Base-by-base conservation (phyloP, 306 rosid species). In the Urtica urens region DNA sequence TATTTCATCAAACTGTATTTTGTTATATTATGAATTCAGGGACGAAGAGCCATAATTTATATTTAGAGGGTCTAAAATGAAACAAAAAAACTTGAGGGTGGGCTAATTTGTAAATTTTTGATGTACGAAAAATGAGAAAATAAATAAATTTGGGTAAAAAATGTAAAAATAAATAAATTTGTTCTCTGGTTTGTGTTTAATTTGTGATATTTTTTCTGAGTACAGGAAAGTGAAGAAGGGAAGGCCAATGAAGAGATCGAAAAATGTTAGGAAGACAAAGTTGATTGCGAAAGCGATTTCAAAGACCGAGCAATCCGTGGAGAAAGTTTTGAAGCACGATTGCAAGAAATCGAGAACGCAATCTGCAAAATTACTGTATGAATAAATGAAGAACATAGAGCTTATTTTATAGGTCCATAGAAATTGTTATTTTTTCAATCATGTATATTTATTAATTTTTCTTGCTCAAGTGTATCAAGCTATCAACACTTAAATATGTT, bases 221-320 rank as follows among this genome's bases (percentile, higher is more conserved):
- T n/a, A 64, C 83, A 88, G 94, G 53, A 88, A 74, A 69, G 46
- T 63, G 46, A 88, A 72, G 71, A 80, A 73, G 45, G 95, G 93
- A 60, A 74, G 84, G 63, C 82, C 71, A 30, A 70, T 83, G 96
- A 88, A 88, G 83, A 77, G 95, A 74, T 42, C 95, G 2, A 68
- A 81, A 70, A 81, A 74, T 59, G 95, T 41, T 5, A 69, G 95
- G 46, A 78, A 72, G 66, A 67, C 44, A 65, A 88, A 81, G 53
- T 83, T 86, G 26, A 46, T 63, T 5, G 86, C 64, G 15, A 88
- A 79, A 64, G 96, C 95, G 27, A 71, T 88, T 34, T 60, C 77
- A 0, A 47, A 64, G 37, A 65, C 19, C n/a, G 90, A 88, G 70
- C 73, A 70, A 72, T 39, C 66, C 13, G 56, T n/a, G 19, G 74